phyloP scores from a whole-genome alignment of 495 filamentous ascomycete species.

The Chaetomidium leptoderma region DNA sequence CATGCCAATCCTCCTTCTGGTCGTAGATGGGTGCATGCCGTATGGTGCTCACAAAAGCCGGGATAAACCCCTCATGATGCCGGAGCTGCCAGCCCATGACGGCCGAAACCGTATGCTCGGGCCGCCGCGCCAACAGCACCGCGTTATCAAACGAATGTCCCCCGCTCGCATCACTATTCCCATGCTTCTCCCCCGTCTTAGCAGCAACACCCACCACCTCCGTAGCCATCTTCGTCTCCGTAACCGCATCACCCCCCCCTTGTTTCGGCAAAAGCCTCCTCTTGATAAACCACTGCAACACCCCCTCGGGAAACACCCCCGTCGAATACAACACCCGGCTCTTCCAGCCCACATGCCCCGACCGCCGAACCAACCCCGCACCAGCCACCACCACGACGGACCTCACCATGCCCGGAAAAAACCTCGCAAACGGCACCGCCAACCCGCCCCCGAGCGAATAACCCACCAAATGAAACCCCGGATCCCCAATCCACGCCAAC shows the following conservation, averaged over 20 bases:
- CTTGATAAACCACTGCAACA: constrained; percentile 52
- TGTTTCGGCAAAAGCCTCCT: constrained; percentile 45
- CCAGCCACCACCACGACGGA: constrained; percentile 73
- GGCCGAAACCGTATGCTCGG: constrained; percentile 37
- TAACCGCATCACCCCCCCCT: constrained; percentile 13
- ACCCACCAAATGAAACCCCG: constrained; percentile 64
- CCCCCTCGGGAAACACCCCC: constrained; percentile 48
- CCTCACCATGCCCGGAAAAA: constrained; percentile 63
- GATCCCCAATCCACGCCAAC: constrained; percentile 44
- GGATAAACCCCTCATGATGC: constrained; percentile 52
- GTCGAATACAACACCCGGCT: constrained; percentile 43
- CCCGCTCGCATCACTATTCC: constrained; percentile 35
- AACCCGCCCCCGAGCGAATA: constrained; percentile 84
- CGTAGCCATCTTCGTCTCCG: constrained; percentile 28
- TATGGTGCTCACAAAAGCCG: constrained; percentile 53
- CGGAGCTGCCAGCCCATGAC: constrained; percentile 55
- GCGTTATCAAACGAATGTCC: constrained; percentile 40
- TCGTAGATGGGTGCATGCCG: constrained; percentile 52
- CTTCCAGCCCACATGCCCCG: constrained; percentile 38
- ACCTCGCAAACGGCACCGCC: constrained; percentile 63
- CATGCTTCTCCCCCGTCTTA: constrained; percentile 16
- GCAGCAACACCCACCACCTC: constrained; percentile 28
- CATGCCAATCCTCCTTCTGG: constrained; percentile 55
- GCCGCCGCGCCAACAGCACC: constrained; percentile 36
- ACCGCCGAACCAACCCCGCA: constrained; percentile 51